These are phyloP conservation scores for Fusarium ramigenum DNA, from an alignment of 2,329 filamentous ascomycete genomes.

Conservation along the genomic window DNA sequence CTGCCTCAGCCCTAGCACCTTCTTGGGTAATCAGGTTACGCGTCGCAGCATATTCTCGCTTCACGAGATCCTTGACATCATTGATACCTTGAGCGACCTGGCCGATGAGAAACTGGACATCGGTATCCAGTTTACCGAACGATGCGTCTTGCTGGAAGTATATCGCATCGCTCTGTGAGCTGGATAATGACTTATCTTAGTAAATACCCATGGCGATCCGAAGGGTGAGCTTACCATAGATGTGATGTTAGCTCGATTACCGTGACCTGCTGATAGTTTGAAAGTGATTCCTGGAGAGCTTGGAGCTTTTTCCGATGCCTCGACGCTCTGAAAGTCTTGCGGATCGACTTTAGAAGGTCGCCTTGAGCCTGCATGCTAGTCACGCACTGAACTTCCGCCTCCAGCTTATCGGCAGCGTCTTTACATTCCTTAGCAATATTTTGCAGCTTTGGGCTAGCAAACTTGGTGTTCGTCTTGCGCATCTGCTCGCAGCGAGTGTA, in stretches of 20 bases:
- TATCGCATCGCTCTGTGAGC: background rate
- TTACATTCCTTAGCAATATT: background rate
- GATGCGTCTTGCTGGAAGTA: background rate
- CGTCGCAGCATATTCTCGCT: fast-evolving
- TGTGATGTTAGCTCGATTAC: fast-evolving
- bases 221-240: background rate
- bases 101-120: fast-evolving
- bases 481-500: background rate
- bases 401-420: fast-evolving
- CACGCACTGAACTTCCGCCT: fast-evolving
- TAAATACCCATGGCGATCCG: fast-evolving
- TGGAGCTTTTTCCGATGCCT: fast-evolving
- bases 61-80: background rate
- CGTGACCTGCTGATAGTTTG: fast-evolving
- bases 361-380: fast-evolving
- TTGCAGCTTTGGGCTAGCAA: background rate
- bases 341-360: fast-evolving
- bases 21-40: fast-evolving
- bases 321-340: fast-evolving
- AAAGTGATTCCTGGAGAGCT: fast-evolving
- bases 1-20: fast-evolving
- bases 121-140: background rate
- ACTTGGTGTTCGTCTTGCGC: fast-evolving
- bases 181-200: fast-evolving
- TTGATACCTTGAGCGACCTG: fast-evolving